phyloP scores from a whole-genome alignment of 2,329 filamentous ascomycete species.

The Diplodia intermedia region DNA sequence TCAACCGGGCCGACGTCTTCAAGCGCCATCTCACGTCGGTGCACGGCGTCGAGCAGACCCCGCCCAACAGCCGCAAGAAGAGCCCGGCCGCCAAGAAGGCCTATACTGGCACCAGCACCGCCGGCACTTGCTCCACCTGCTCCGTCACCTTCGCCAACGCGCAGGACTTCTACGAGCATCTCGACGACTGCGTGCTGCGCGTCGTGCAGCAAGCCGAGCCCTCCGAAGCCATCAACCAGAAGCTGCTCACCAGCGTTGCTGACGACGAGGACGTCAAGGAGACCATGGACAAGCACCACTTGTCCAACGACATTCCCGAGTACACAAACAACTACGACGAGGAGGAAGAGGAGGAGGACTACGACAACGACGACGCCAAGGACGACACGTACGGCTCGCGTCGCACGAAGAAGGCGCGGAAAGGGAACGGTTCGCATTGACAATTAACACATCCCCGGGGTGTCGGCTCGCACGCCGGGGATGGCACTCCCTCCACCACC shows the following conservation, averaged over 20 bases:
- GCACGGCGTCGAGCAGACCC: conserved; percentile 90
- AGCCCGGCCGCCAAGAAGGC: conserved; percentile 65
- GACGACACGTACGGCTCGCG: conserved; percentile 61
- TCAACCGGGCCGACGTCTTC: conserved; percentile 95
- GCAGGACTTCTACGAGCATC: conserved; percentile 72
- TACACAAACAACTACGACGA: conserved; percentile 90
- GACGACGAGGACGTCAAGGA: conserved; percentile 50
- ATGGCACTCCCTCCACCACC: conserved; percentile 43
- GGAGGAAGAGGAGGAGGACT: conserved; percentile 64
- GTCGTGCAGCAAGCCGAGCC: conserved; percentile 60
- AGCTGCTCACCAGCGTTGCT: conserved; percentile 65
- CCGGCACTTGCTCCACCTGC: conserved; percentile 76
- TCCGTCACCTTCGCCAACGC: conserved; percentile 70
- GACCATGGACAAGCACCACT: conserved; percentile 49
- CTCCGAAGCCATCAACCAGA: conserved; percentile 53
- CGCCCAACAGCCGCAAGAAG: conserved; percentile 74
- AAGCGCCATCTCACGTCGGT: conserved; percentile 91
- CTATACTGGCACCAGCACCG: conserved; percentile 74
- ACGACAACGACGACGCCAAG: conserved; percentile 60
- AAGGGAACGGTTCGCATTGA: conserved; percentile 53
- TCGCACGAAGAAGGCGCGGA: conserved; percentile 56
- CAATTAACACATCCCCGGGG: conserved; percentile 60
- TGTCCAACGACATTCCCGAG: conserved; percentile 73
- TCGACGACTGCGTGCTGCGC: conserved; percentile 70
- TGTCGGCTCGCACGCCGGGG: conserved; percentile 46